These are phyloP conservation scores for Periconia macrospinosa DNA, from an alignment of 2,329 filamentous ascomycete species.

Conservation along the genomic window DNA sequence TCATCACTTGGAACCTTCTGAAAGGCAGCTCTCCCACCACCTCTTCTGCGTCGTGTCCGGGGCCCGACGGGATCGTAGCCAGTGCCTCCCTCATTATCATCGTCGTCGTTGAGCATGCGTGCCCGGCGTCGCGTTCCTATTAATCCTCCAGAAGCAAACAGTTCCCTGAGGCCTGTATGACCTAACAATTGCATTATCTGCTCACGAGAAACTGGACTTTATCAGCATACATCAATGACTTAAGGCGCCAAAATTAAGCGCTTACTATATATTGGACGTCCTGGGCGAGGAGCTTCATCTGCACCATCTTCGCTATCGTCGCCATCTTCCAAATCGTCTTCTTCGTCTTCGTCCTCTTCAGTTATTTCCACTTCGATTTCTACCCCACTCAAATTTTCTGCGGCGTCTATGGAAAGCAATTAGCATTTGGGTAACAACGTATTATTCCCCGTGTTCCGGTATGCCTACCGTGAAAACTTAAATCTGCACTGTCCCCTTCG, in stretches of 20 bases:
- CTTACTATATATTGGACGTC: slow-evolving; percentile 18
- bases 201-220: slow-evolving; percentile 48
- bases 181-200: slow-evolving; percentile 60
- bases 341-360: slow-evolving; percentile 37
- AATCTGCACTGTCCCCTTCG: slow-evolving; percentile 41
- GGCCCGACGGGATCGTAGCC: slow-evolving; percentile 38
- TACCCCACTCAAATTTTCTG: slow-evolving; percentile 46
- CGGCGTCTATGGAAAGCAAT: slow-evolving; percentile 37
- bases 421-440: background rate
- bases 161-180: slow-evolving; percentile 54
- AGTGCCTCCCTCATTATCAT: slow-evolving; percentile 41
- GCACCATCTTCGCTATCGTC: slow-evolving; percentile 30
- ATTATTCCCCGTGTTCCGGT: background rate
- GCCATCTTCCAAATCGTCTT: slow-evolving; percentile 39
- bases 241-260: background rate
- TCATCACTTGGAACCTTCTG: slow-evolving; percentile 83
- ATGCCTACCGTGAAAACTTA: slow-evolving; percentile 38
- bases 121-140: slow-evolving; percentile 11
- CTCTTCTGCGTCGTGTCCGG: slow-evolving; percentile 46
- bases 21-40: slow-evolving; percentile 58
- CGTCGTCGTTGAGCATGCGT: slow-evolving; percentile 31
- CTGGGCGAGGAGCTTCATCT: slow-evolving; percentile 24
- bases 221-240: slow-evolving; percentile 1
- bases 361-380: slow-evolving; percentile 47
- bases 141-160: slow-evolving; percentile 46